Base-by-base conservation (phyloP, 116 monocot genomes). In the Trichopus zeylanicus region DNA sequence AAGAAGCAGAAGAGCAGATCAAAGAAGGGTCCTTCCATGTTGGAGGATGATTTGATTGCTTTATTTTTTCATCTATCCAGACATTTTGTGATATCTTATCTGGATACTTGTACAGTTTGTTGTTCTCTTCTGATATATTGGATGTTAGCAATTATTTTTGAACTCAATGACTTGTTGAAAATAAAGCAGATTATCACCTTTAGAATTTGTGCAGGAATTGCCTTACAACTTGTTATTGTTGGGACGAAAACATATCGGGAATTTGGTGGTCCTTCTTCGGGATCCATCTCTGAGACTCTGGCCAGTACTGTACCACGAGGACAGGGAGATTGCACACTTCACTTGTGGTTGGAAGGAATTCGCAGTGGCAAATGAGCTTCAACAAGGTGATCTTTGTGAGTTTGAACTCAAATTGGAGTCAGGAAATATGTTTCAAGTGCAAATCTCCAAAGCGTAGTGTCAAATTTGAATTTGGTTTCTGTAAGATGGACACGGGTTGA, bases 281-380 rank as follows among this genome's bases (percentile, higher is more conserved):
- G 49, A 49, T 49, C 49, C 49, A 24, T 49, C 49, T 1, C 19
- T 49, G 49, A 49, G 49, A 22, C 49, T 49, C 21, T 49, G 49
- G 49, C 49, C 49, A 0, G 49, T 49, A 22, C 19, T 49, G 4
- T 49, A 49, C 21, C 9, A 22, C 19, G 49, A 49, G 23, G 6
- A 49, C 49, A 49, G 5, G 49, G 21, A 22, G 23, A 46, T 16
- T 6, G 18, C 46, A 9, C 49, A 24, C 49, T 19, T 49, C 19
- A 21, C 7, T 49, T 8, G 49, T 49, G 49, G 49, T 22, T 49
- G 49, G 49, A 49, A 49, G 9, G 49, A 49, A 22, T 49, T 49
- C 22, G 49, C 49, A 19, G 49, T 20, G 3, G 49, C 49, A 49
- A 49, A 49, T 22, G 22, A 49, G 4, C 15, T 49, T 7, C 23